Conservation (phyloP, 225 moss, liverwort and hornwort species). For the Sphagnum tenellum region DNA sequence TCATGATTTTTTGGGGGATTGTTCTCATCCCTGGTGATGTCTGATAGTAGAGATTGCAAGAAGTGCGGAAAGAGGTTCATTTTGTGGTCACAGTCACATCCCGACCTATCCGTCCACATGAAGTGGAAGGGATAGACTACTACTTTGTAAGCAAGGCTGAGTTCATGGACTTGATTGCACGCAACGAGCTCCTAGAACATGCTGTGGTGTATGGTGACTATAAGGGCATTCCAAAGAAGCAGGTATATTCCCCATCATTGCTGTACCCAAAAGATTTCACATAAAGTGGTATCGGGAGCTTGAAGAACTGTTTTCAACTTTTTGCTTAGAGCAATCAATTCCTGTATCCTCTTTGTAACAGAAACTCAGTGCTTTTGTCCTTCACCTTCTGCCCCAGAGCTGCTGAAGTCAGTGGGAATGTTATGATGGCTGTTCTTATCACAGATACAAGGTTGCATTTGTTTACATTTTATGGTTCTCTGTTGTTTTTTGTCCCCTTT, state of each 20-base stretch:
- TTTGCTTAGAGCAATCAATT: no score
- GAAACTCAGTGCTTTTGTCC: no score
- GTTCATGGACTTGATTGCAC: constrained; percentile 82
- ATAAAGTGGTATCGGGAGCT: background rate
- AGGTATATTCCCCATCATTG: constrained; percentile 21
- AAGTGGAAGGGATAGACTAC: constrained; percentile 86
- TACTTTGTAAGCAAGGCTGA: constrained; percentile 85
- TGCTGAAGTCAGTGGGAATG: no score
- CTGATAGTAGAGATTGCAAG: constrained; percentile 51
- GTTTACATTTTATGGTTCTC: no score
- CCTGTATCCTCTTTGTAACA: no score
- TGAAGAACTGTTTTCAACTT: no score
- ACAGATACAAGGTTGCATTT: no score
- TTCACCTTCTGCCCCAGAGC: no score
- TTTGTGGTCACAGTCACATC: constrained; percentile 95
- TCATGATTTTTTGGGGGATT: no score
- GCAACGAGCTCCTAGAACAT: constrained; percentile 85
- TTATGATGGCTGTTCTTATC: no score
- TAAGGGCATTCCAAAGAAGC: constrained; percentile 98
- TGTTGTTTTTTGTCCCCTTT: no score
- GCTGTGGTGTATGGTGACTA: constrained; percentile 97
- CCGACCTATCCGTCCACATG: constrained; percentile 64
- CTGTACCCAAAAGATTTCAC: background rate
- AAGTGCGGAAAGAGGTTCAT: constrained; percentile 66
- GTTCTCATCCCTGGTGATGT: no score